Conservation (phyloP, 2,329 filamentous ascomycete genomes). For the Cladosporium cucumerinum region DNA sequence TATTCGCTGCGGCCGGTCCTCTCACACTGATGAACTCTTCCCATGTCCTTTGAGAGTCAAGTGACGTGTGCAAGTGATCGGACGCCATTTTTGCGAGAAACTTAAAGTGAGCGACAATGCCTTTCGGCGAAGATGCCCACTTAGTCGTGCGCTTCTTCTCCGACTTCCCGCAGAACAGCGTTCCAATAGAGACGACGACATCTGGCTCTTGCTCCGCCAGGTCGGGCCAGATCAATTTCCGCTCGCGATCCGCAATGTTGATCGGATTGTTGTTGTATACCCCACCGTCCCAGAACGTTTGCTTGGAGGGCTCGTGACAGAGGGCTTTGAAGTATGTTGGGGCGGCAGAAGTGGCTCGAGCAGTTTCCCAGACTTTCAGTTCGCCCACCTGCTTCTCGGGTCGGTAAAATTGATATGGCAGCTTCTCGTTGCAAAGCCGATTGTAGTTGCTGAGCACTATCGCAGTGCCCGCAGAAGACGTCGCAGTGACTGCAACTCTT, state of each 20-base stretch:
- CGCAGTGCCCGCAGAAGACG: constrained; percentile 32
- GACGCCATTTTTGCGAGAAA: constrained; percentile 10
- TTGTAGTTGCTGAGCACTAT: constrained; percentile 45
- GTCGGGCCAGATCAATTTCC: constrained; percentile 36
- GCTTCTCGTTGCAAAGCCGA: constrained; percentile 23
- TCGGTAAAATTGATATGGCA: constrained; percentile 36
- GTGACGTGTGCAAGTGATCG: constrained; percentile 8
- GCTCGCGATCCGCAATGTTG: constrained; percentile 40
- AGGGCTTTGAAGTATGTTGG: constrained; percentile 51
- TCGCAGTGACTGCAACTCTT: constrained; percentile 43
- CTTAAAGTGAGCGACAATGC: constrained; percentile 7
- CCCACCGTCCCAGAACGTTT: constrained; percentile 44
- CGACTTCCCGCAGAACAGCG: constrained; percentile 14
- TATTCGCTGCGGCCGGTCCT: background rate
- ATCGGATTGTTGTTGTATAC: constrained; percentile 45
- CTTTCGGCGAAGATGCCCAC: background rate
- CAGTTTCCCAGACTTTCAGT: constrained; percentile 49
- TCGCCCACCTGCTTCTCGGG: constrained; percentile 34
- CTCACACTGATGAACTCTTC: background rate
- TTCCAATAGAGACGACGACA: constrained; percentile 31
- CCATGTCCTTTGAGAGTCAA: constrained; percentile 3
- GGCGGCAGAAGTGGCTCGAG: constrained; percentile 48
- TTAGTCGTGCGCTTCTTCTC: no score
- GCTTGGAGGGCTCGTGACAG: constrained; percentile 42
- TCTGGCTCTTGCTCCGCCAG: constrained; percentile 34